A percentile compares a stretch with the other conserved stretches of the same genome.
Conservation (phyloP, 2,329 filamentous ascomycete genomes). For the Fusarium sterilihyphosum region DNA sequence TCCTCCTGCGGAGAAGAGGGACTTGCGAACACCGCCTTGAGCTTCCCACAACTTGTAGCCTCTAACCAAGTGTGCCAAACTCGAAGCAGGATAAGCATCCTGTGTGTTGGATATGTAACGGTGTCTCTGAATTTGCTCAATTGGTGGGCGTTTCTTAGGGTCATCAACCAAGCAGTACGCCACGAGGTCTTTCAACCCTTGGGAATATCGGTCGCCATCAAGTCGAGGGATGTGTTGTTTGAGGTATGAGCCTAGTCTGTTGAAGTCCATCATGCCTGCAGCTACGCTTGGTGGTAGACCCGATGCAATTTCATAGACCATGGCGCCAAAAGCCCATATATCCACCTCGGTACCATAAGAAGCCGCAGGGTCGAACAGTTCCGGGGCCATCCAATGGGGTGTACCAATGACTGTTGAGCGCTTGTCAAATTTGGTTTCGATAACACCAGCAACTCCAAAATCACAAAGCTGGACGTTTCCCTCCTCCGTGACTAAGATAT, state of each 20-base stretch:
- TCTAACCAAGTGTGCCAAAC: constrained; percentile 72
- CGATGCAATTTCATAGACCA: constrained; percentile 83
- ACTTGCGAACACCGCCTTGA: constrained; percentile 75
- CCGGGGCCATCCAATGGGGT: constrained; percentile 87
- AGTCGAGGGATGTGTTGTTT: constrained; percentile 73
- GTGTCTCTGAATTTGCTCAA: constrained; percentile 75
- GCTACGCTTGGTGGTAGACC: constrained; percentile 77
- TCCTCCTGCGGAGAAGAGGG: constrained; percentile 68
- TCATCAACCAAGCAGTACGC: constrained; percentile 78
- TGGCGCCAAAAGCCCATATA: constrained; percentile 87
- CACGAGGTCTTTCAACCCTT: constrained; percentile 74
- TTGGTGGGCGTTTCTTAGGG: constrained; percentile 73
- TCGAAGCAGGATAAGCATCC: constrained; percentile 70
- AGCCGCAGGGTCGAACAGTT: constrained; percentile 72
- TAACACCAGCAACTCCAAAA: constrained; percentile 83
- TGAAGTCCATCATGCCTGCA: constrained; percentile 57
- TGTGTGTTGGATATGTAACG: constrained; percentile 73
- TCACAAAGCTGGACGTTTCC: constrained; percentile 84
- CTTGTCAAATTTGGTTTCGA: constrained; percentile 80
- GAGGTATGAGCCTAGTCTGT: constrained; percentile 65
- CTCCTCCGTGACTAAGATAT: constrained; percentile 81
- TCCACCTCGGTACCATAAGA: constrained; percentile 79
- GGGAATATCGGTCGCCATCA: constrained; percentile 76
- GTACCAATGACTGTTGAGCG: constrained; percentile 84
- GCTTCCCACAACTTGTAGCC: constrained; percentile 81